Base-by-base conservation (phyloP, 768 basidiomycete species). In the Suillus subaureus region DNA sequence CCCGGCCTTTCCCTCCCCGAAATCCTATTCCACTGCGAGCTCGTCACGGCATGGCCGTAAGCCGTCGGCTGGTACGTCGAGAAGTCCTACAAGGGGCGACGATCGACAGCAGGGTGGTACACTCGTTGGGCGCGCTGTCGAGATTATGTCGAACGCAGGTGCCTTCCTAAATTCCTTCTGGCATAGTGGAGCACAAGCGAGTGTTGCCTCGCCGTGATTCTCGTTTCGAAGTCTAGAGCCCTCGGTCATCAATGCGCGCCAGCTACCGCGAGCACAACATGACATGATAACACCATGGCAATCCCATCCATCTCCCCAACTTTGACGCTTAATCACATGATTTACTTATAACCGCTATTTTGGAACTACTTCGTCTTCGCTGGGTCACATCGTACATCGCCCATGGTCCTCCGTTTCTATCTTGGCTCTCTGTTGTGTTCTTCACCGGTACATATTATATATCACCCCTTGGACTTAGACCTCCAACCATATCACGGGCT, bases 111-210 rank as follows among this genome's bases (percentile, higher is more conserved):
- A 73, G 33, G 65, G 65, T 26, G 82, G 79, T 6, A 84, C 80
- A 43, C 77, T 89, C 26, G 85, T 85, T 28, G 84, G 85, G 18
- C 80, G 86, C 57, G 88, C 93, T 28, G 91, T 89, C 23, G 92
- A 90, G 62, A 91, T 96, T 47, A 90, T 95, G 65, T 89, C 86
- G 52, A 88, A 84, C 61, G 94, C 94, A 2, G 89, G 92, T 23
- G 91, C 91, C 52, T 88, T 90, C 70, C 72, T 95, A 23, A 91
- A 92, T 26, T 79, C 83, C 26, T 78, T 89, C 66, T 89, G 87
- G 87, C 77, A 78, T 64, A 71, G 45, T 52, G 71, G 75, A 23
- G 13, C 69, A 23, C 67, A 70, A 39, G 43, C 72, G 21, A 63
- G 70, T 28, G 67, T 71, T 39, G 28, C 73, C n/a, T 51, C 73